phyloP scores from a whole-genome alignment of 805 yeast genomes.

The Blastobotrys chiropterorum region DNA sequence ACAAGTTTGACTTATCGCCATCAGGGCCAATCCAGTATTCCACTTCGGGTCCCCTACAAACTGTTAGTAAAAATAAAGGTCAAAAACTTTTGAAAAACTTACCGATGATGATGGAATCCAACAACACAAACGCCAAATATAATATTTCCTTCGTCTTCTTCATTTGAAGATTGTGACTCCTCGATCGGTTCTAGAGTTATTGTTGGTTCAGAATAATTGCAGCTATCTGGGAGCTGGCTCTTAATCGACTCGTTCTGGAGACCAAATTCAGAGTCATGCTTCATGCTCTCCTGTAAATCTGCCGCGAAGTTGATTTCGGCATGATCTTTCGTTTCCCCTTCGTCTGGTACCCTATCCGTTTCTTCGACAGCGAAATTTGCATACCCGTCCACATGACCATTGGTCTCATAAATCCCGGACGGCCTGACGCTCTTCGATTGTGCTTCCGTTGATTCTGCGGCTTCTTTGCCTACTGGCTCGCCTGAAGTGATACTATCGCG shows the following conservation, averaged over 20 bases:
- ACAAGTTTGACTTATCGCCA: constrained; percentile 41
- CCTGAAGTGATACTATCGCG: not conserved
- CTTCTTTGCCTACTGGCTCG: not conserved
- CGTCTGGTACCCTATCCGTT: not conserved
- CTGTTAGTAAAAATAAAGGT: constrained; percentile 6
- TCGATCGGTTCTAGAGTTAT: constrained; percentile 10
- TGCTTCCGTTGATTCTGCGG: not conserved
- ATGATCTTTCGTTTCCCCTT: not conserved
- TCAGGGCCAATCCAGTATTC: constrained; percentile 74
- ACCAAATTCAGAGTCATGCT: not conserved
- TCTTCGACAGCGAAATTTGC: not conserved
- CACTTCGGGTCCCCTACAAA: constrained; percentile 79
- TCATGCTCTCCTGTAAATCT: not conserved
- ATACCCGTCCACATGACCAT: not conserved
- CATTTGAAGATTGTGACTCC: not conserved
- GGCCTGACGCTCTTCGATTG: too few relatives aligned
- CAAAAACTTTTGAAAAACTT: not conserved
- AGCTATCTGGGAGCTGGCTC: not conserved
- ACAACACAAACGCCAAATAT: constrained; percentile 84
- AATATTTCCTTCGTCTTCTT: constrained; percentile 25
- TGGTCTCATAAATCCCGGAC: not conserved
- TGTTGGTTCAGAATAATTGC: not conserved
- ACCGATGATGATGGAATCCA: constrained; percentile 72
- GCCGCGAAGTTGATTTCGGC: not conserved
- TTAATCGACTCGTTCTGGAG: not conserved